Evolutionary conservation across 2,329 filamentous ascomycete genomes (phyloP).

Genomic region (Talaromyces sp.): DNA sequence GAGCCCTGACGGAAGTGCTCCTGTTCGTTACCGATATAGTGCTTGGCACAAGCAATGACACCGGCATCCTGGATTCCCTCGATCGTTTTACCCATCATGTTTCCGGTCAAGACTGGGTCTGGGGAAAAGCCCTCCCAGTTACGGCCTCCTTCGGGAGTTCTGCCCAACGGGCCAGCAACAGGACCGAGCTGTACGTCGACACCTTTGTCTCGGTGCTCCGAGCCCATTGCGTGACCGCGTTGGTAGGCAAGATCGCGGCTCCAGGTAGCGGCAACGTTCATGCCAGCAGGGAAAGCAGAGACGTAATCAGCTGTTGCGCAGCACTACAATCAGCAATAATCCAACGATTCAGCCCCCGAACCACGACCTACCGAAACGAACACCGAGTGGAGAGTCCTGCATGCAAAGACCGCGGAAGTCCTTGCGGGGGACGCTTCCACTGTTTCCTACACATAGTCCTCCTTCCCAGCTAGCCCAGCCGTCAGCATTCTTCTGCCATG

Average conservation of each 20-base stretch:
- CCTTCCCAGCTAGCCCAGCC: slow-evolving; percentile 52
- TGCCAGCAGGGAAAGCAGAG: slow-evolving; percentile 73
- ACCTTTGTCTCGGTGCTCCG: slow-evolving; percentile 69
- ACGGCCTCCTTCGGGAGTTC: slow-evolving; percentile 60
- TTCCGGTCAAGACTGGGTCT: slow-evolving; percentile 69
- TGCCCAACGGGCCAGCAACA: slow-evolving; percentile 67
- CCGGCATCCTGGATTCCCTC: slow-evolving; percentile 76
- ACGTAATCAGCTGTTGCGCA: slow-evolving; percentile 59
- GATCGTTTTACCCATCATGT: slow-evolving; percentile 66
- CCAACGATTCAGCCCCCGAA: not conserved
- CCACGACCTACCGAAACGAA: slow-evolving; percentile 55
- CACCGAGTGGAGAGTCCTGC: slow-evolving; percentile 78
- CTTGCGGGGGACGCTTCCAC: slow-evolving; percentile 42
- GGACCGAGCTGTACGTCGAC: slow-evolving; percentile 71
- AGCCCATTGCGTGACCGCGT: slow-evolving; percentile 68
- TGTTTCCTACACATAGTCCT: slow-evolving; percentile 73
- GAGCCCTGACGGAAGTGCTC: slow-evolving; percentile 64
- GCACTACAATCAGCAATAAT: not conserved
- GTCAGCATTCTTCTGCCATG: not conserved
- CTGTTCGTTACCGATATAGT: slow-evolving; percentile 70
- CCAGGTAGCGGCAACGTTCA: slow-evolving; percentile 79
- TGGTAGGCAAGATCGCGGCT: slow-evolving; percentile 65
- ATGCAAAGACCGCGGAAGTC: slow-evolving; percentile 71
- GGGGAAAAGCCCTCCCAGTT: slow-evolving; percentile 66
- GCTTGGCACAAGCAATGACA: slow-evolving; percentile 78